Evolutionary conservation across 1,139 yeast species (phyloP).

Genomic region (Geotrichum histeridarum): DNA sequence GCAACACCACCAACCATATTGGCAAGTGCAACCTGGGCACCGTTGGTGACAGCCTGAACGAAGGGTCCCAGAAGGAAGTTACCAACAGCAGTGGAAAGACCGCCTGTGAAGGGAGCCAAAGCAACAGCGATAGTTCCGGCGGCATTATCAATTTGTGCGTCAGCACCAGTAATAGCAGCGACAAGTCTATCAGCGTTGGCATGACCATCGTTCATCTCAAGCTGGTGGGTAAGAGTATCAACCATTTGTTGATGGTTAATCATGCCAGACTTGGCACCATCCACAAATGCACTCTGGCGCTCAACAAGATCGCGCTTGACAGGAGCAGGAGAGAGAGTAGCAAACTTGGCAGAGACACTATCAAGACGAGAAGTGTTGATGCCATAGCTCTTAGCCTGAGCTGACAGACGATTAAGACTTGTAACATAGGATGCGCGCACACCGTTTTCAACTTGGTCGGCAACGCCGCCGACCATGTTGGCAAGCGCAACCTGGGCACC

Average conservation of each 20-base stretch:
- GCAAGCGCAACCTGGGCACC: constrained; percentile 29
- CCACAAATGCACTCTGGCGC: constrained; percentile 17
- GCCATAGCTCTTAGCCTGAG: constrained; percentile 19
- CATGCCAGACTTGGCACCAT: constrained; percentile 22
- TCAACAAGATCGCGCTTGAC: too few species aligned
- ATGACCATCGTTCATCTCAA: constrained; percentile 22
- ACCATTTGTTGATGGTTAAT: constrained; percentile 27
- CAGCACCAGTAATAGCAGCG: constrained; percentile 17
- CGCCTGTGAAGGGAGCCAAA: constrained; percentile 27
- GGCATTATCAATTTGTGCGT: constrained; percentile 12
- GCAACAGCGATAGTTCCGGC: constrained; percentile 19
- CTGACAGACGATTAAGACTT: constrained; percentile 19
- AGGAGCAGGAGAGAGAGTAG: constrained; percentile 25
- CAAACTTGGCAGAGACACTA: constrained; percentile 24
- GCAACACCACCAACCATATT: constrained; percentile 26
- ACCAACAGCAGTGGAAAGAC: constrained; percentile 27
- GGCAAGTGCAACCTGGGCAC: constrained; percentile 28
- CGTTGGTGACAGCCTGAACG: constrained; percentile 30
- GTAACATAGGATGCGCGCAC: constrained; percentile 20
- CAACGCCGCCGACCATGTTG: constrained; percentile 25
- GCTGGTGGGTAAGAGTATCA: constrained; percentile 22
- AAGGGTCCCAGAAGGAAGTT: constrained; percentile 28
- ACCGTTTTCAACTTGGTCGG: constrained; percentile 23
- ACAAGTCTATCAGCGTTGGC: constrained; percentile 18
- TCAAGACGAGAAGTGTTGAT: constrained; percentile 21